These are phyloP conservation scores for Nicotiana attenuata DNA, from an alignment of 257 asterid genomes.

Conservation along the genomic window DNA sequence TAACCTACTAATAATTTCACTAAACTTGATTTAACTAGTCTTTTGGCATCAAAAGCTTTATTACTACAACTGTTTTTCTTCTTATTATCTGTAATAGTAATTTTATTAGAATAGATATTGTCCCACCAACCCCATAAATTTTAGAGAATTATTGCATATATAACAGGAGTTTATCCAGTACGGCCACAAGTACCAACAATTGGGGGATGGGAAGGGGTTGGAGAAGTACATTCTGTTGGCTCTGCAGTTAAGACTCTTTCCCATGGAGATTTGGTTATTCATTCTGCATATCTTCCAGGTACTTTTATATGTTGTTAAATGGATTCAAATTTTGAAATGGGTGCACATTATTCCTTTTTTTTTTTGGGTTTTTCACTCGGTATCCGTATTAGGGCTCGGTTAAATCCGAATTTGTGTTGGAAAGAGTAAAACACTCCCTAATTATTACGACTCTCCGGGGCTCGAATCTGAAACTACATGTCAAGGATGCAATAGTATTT, in stretches of 20 bases:
- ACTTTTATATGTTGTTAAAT: background rate
- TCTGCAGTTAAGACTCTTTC: constrained; percentile 53
- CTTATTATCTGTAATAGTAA: background rate
- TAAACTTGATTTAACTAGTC: background rate
- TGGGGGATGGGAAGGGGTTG: constrained; percentile 97
- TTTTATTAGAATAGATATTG: background rate
- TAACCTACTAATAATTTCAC: no score
- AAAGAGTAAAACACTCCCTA: no score
- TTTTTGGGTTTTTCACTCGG: no score
- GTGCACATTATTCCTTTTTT: no score
- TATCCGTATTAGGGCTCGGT: no score
- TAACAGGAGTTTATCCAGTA: constrained; percentile 80
- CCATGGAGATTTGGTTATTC: constrained; percentile 86
- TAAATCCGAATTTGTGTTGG: no score
- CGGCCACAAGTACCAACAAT: constrained; percentile 77
- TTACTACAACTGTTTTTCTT: no score
- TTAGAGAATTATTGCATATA: background rate
- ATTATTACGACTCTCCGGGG: no score
- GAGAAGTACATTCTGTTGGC: constrained; percentile 71
- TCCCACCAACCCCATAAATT: background rate
- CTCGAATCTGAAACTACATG: no score
- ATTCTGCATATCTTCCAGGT: constrained; percentile 86
- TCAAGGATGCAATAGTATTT: no score
- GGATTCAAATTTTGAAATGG: no score
- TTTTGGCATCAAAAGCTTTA: no score